Conservation (phyloP, 768 basidiomycete species). For the Austroboletus eburneus region DNA sequence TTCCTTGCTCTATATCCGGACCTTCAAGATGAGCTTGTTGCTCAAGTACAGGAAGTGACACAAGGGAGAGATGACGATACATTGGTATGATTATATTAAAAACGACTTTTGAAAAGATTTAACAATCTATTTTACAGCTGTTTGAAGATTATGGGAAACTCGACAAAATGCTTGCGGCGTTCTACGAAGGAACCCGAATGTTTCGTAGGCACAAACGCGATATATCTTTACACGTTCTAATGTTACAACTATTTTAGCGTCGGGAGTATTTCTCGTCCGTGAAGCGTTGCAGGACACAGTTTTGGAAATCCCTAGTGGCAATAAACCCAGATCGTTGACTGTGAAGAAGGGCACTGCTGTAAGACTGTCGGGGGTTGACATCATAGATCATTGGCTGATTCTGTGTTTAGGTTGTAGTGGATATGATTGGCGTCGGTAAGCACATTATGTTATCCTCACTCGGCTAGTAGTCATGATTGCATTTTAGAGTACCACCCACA, state of each 20-base stretch:
- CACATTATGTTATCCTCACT: neutral
- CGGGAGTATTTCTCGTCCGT: slow-evolving; percentile 29
- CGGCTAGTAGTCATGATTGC: neutral
- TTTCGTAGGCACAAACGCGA: slow-evolving; percentile 24
- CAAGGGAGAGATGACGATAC: slow-evolving; percentile 15
- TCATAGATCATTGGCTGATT: slow-evolving; percentile 1
- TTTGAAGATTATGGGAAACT: slow-evolving; percentile 27
- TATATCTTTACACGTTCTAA: neutral
- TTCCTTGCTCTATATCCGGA: slow-evolving; percentile 27
- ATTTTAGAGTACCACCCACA: slow-evolving; percentile 34
- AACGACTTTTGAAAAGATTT: no score
- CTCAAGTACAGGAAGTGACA: slow-evolving; percentile 26
- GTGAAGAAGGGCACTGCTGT: slow-evolving; percentile 23
- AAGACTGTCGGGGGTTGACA: neutral
- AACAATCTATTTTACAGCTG: slow-evolving; percentile 10
- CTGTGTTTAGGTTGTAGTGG: slow-evolving; percentile 19
- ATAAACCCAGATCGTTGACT: slow-evolving; percentile 16
- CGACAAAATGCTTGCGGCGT: slow-evolving; percentile 27
- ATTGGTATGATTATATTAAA: no score
- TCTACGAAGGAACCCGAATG: slow-evolving; percentile 32
- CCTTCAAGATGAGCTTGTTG: slow-evolving; percentile 31
- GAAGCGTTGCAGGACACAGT: slow-evolving; percentile 26
- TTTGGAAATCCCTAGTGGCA: slow-evolving; percentile 15
- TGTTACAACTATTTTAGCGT: slow-evolving; percentile 14
- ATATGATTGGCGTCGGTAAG: slow-evolving; percentile 30